A percentile compares a stretch with the other conserved stretches of the same genome.
phyloP scores from a whole-genome alignment of 768 basidiomycete species.

The Boletus sp. region DNA sequence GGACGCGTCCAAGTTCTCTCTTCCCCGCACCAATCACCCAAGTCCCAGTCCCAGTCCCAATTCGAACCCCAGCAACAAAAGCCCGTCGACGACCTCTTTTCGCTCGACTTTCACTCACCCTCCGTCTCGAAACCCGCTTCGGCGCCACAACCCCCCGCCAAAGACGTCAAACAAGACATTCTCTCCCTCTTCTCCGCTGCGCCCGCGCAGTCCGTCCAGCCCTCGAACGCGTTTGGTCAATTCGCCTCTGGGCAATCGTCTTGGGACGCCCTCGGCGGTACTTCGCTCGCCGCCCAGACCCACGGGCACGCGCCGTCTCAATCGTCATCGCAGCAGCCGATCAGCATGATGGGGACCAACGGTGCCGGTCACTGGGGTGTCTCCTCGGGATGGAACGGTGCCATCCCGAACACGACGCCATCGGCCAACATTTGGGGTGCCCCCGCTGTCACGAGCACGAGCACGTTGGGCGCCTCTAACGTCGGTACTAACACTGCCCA shows the following conservation, averaged over 20 bases:
- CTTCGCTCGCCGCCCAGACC: too few relatives aligned
- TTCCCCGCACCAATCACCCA: neutral
- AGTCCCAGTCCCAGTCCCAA: constrained; percentile 13
- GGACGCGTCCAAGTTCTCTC: constrained; percentile 17
- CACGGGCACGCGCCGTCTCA: too few relatives aligned
- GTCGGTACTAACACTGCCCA: too few relatives aligned
- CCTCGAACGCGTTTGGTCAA: too few relatives aligned
- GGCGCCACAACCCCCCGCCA: constrained; percentile 42
- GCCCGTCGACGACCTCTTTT: constrained; percentile 68
- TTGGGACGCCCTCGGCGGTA: too few relatives aligned
- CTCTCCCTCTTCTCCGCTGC: too few relatives aligned
- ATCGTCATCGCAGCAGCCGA: constrained; percentile 21
- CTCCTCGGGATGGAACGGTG: constrained; percentile 54
- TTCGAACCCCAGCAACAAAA: constrained; percentile 24
- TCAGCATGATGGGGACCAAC: constrained; percentile 52
- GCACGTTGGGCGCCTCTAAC: too few relatives aligned
- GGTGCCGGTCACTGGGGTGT: constrained; percentile 58
- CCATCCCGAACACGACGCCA: constrained; percentile 22
- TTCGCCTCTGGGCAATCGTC: too few relatives aligned
- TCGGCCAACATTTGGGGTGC: constrained; percentile 37
- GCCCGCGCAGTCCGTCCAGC: too few relatives aligned
- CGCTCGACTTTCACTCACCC: constrained; percentile 81
- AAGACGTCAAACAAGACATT: constrained; percentile 45
- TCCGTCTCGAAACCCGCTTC: constrained; percentile 21
- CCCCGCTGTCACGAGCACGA: neutral